Conservation (phyloP, 2,329 filamentous ascomycete species). For the Pyricularia grisea region DNA sequence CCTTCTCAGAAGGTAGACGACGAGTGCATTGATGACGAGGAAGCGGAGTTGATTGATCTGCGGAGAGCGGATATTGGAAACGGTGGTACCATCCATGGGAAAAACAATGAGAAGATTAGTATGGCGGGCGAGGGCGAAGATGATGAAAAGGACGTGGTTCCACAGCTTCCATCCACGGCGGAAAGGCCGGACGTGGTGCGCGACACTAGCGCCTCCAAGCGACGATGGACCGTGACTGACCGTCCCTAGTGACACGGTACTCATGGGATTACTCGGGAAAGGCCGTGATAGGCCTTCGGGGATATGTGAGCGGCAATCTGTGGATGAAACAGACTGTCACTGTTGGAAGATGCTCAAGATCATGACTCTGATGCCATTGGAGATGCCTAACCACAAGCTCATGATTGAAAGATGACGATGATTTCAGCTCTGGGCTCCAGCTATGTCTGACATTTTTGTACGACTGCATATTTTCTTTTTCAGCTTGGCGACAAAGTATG, state of each 20-base stretch:
- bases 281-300: neutral
- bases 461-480: neutral
- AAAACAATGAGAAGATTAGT: neutral
- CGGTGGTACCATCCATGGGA: no score
- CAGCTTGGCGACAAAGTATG: neutral
- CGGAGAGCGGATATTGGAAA: constrained; percentile 10
- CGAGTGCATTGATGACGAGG: constrained; percentile 29
- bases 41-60: constrained; percentile 41
- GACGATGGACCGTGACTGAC: constrained; percentile 48
- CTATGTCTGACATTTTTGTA: neutral
- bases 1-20: constrained; percentile 14
- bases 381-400: neutral
- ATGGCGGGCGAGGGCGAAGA: neutral
- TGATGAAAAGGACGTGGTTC: neutral
- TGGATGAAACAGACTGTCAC: neutral
- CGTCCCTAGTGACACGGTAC: constrained; percentile 12
- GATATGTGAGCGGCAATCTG: neutral
- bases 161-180: neutral
- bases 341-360: neutral
- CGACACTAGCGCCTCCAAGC: constrained; percentile 36
- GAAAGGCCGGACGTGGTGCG: constrained; percentile 16
- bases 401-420: neutral
- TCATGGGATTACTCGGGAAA: neutral
- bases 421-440: neutral
- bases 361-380: neutral